Evolutionary conservation across 2,329 filamentous ascomycete genomes (phyloP).

Genomic region (Tolypocladium tropicale): DNA sequence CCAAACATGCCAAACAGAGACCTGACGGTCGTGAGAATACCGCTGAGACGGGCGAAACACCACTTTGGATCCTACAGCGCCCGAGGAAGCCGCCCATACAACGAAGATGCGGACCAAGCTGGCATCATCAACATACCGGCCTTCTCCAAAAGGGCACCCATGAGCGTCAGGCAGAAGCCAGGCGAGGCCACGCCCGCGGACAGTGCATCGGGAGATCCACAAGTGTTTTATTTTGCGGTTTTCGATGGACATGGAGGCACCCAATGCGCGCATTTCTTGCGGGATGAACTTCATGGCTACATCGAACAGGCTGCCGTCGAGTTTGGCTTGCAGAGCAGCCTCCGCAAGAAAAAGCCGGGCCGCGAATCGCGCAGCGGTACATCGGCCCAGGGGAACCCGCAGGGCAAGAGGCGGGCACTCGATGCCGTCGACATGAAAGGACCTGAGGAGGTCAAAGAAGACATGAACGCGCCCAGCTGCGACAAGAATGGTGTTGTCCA

Average conservation of each 20-base stretch:
- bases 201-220: constrained; percentile 76
- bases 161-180: constrained; percentile 42
- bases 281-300: constrained; percentile 77
- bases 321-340: constrained; percentile 70
- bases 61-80: constrained; percentile 79
- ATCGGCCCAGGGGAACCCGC: constrained; percentile 6
- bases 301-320: constrained; percentile 70
- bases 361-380: constrained; percentile 7
- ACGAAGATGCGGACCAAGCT: constrained; percentile 90
- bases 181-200: constrained; percentile 61
- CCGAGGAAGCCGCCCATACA: constrained; percentile 75
- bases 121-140: constrained; percentile 89
- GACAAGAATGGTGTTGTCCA: constrained; percentile 20
- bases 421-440: constrained; percentile 37
- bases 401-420: constrained; percentile 16
- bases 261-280: constrained; percentile 79
- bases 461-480: constrained; percentile 22
- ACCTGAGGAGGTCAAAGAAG: constrained; percentile 31
- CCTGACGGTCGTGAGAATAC: constrained; percentile 89
- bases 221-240: constrained; percentile 94
- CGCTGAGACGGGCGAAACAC: constrained; percentile 85
- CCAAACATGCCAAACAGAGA: constrained; percentile 56
- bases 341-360: constrained; percentile 37
- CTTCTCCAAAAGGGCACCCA: constrained; percentile 75
- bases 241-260: constrained; percentile 93